Evolutionary conservation across 768 basidiomycete genomes (phyloP).

Genomic region (Calocybe cyanea): DNA sequence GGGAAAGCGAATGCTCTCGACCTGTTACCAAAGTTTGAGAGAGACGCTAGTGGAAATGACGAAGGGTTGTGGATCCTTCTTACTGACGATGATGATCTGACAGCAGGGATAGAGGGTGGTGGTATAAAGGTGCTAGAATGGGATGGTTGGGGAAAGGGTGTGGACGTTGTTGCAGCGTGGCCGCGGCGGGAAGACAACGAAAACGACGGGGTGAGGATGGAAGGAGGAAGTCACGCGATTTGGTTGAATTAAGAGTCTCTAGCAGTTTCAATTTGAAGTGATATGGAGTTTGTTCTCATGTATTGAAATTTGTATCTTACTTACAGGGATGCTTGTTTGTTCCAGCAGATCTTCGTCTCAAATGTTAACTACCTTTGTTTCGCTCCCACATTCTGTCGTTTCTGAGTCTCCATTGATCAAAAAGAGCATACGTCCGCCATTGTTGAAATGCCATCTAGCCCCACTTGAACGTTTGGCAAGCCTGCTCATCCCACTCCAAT

Average conservation of each 20-base stretch:
- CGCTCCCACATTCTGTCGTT: too few species aligned
- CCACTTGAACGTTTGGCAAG: too few species aligned
- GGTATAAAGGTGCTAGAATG: slow-evolving; percentile 47
- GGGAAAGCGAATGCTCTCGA: slow-evolving; percentile 53
- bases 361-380: too few species aligned
- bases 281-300: too few species aligned
- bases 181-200: slow-evolving; percentile 22
- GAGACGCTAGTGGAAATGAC: slow-evolving; percentile 4
- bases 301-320: too few species aligned
- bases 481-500: too few species aligned
- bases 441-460: too few species aligned
- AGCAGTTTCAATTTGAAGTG: not conserved
- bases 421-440: too few species aligned
- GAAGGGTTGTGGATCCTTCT: slow-evolving; percentile 44
- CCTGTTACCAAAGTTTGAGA: slow-evolving; percentile 27
- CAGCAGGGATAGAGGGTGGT: slow-evolving; percentile 21
- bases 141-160: slow-evolving; percentile 40
- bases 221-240: slow-evolving; percentile 48
- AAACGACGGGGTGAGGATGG: slow-evolving; percentile 23
- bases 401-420: too few species aligned
- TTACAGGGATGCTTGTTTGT: too few species aligned
- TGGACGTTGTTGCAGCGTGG: slow-evolving; percentile 40
- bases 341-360: too few species aligned
- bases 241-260: slow-evolving; percentile 49
- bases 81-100: slow-evolving; percentile 43